Evolutionary conservation across 306 rosid species (phyloP).

Genomic region (Crotalaria pallida): DNA sequence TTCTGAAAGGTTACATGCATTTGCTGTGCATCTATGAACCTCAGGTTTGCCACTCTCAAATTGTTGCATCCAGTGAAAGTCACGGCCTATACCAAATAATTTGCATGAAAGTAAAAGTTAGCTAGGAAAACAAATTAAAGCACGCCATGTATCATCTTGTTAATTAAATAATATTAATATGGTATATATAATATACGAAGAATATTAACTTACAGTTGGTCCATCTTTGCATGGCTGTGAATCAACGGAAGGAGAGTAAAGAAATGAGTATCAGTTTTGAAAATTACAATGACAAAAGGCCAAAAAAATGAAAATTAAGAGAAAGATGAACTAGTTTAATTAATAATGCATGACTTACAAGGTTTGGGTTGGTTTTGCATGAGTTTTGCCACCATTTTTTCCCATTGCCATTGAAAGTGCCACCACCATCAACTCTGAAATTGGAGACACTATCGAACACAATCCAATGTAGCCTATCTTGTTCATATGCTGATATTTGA

Average conservation of each 20-base stretch:
- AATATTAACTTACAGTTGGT: constrained; percentile 54
- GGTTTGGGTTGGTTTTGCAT: constrained; percentile 53
- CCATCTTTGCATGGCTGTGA: constrained; percentile 64
- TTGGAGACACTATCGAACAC: constrained; percentile 36
- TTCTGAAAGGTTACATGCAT: constrained; percentile 57
- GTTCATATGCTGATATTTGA: constrained; percentile 31
- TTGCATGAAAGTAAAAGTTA: neutral
- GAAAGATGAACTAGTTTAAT: neutral
- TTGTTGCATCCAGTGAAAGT: constrained; percentile 54
- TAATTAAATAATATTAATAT: neutral
- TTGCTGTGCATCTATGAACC: constrained; percentile 52
- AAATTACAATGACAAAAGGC: neutral
- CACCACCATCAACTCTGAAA: constrained; percentile 66
- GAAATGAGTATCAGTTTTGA: neutral
- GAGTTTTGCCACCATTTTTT: constrained; percentile 76
- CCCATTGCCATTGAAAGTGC: constrained; percentile 76
- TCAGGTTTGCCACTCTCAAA: constrained; percentile 41
- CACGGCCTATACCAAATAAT: constrained; percentile 47
- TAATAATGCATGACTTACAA: constrained; percentile 37
- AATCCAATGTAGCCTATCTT: constrained; percentile 53
- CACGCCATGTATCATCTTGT: neutral
- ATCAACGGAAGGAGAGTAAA: neutral
- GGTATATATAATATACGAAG: neutral
- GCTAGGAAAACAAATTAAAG: neutral
- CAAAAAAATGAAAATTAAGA: neutral